Base-by-base conservation (phyloP, 1,284 basidiomycete genomes). In the Marasmius tenuissimus region DNA sequence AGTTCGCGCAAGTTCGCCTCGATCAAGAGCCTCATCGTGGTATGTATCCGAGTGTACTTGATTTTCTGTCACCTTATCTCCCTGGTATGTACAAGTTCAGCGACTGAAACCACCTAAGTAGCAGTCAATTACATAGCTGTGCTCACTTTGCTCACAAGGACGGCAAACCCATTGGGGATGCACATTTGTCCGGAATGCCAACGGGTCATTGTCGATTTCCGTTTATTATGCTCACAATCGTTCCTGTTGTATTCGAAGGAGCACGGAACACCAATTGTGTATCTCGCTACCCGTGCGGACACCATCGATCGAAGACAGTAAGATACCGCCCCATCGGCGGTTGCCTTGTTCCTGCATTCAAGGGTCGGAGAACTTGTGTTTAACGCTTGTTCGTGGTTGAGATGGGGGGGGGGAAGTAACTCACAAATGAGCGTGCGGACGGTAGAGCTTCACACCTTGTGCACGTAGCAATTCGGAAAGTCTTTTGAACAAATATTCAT, bases 291-390 rank as follows among this genome's bases (percentile, higher is more conserved):
- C 27, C 79, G 67, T 1, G 70, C 67, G 10, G 71, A 67, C 1
- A 81, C 79, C 4, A 73, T 70, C 55, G 73, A 75, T 58, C 79
- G 71, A 27, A 81, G 52, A 48, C 74, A 75, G 57, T 71, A 81
- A 0, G 75, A 77, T 12, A 81, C 66, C 1, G 79, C 77, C 6
- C 80, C 80, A 39, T 81, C 76, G 3, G 79, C 73, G 2, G 81
- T 79, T 1, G 78, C 80, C 39, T 79, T 81, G 64, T 78, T 79
- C 27, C 79, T 80, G n/a, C n/a, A n/a, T n/a, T n/a, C n/a, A n/a
- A n/a, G n/a, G n/a, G n/a, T n/a, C n/a, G n/a, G n/a, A n/a, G n/a
- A n/a, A n/a, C n/a, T n/a, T n/a, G n/a, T n/a, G n/a, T n/a, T n/a
- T n/a, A n/a, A n/a, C n/a, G n/a, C n/a, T n/a, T n/a, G n/a, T n/a